These are phyloP conservation scores for Starmerella vaccinii DNA, from an alignment of 805 yeast genomes.

Conservation along the genomic window DNA sequence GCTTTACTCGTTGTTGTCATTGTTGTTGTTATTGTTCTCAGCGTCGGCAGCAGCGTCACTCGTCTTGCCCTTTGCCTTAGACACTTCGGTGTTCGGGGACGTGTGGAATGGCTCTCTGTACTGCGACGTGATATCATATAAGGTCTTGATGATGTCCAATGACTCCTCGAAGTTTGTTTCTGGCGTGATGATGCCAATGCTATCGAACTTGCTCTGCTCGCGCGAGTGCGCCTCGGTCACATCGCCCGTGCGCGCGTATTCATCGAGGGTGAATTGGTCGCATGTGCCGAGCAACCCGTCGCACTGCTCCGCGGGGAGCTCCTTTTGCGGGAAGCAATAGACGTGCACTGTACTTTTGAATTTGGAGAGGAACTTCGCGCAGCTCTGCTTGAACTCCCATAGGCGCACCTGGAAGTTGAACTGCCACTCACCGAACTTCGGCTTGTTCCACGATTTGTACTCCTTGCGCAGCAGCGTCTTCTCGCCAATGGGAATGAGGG, in stretches of 20 bases:
- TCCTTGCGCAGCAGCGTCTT: slow-evolving; percentile 34
- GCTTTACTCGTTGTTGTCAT: not conserved
- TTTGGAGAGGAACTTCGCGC: slow-evolving; percentile 7
- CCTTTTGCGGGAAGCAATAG: slow-evolving; percentile 14
- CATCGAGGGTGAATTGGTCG: slow-evolving; percentile 8
- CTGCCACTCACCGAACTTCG: slow-evolving; percentile 23
- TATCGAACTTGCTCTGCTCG: slow-evolving; percentile 2
- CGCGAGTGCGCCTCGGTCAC: slow-evolving; percentile 7
- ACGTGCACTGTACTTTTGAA: slow-evolving; percentile 3
- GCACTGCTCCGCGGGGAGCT: slow-evolving; percentile 5
- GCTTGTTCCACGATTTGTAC: slow-evolving; percentile 26
- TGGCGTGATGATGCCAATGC: not conserved
- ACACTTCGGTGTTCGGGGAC: slow-evolving; percentile 1
- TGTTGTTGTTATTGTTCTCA: not conserved
- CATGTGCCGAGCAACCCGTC: slow-evolving; percentile 10
- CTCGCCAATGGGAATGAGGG: slow-evolving; percentile 38
- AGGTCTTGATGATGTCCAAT: not conserved
- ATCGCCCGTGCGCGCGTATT: slow-evolving; percentile 6
- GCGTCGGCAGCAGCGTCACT: not conserved
- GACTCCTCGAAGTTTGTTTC: not conserved
- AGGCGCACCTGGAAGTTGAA: slow-evolving; percentile 14
- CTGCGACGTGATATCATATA: not conserved
- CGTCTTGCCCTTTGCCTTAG: not conserved
- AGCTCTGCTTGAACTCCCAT: slow-evolving; percentile 19
- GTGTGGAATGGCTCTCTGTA: slow-evolving; percentile 8